Base-by-base conservation (phyloP, 2,329 filamentous ascomycete species). In the Leptographium lundbergii region DNA sequence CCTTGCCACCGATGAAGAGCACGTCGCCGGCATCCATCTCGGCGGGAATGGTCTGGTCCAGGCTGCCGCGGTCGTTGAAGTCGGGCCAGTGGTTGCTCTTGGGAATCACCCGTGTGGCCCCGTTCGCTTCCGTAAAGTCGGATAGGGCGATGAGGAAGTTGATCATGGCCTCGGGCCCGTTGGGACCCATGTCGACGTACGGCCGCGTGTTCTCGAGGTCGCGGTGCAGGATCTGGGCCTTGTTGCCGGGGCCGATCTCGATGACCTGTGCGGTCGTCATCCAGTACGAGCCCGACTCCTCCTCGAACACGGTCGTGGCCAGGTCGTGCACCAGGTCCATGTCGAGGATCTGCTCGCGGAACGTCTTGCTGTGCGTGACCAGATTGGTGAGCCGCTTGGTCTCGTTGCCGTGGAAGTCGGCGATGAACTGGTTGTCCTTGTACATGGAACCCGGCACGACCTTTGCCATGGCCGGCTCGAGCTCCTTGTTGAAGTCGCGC, bases 21-120 rank as follows among this genome's bases (percentile, higher is more conserved):
- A 65, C 66, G 57, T 70, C 68, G 13, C 69, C 69, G 0, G 61
- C 57, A 17, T 67, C 59, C 66, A 69, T 69, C 59, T 68, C 68
- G 11, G 65, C 67, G 2, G 57, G 57, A 6, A 59, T 53, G 3
- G 57, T 59, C 57, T 56, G 51, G 10, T 65, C 67, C 5, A 57
- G 63, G 2, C 54, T 59, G 7, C 66, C 65, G 29, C 65, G 55
- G 19, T 57, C 57, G 50, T 52, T 36, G 34, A 52, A 56, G 54
- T 56, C 57, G 24, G 52, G 42, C 68, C 68, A 69, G 50, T 63
- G 60, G 61, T 69, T 65, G 57, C 65, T 67, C 4, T 66, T 65
- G 13, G 67, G 68, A 6, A 69, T 69, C 59, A 70, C 64, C 27
- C 66, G 64, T 2, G 68, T 70, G 0, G 67, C 67, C 10, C 67